Evolutionary conservation across 2,329 filamentous ascomycete genomes (phyloP).

Genomic region (Fusarium compactum): DNA sequence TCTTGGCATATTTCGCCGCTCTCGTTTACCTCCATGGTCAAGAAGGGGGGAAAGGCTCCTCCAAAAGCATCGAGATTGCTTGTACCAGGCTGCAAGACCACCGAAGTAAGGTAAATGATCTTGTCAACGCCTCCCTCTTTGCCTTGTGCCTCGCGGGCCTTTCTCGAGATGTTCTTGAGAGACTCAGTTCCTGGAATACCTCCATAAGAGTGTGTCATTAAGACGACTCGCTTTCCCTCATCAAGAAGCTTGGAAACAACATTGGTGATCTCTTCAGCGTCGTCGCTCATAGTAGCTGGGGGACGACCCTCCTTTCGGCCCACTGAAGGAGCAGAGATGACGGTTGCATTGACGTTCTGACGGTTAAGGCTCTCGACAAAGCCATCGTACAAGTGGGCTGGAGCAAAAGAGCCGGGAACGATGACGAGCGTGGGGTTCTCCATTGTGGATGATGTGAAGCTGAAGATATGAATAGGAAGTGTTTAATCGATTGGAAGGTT

Average conservation of each 20-base stretch:
- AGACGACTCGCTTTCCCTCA: not conserved
- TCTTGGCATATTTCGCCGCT: fast-evolving
- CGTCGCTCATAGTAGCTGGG: constrained; percentile 27
- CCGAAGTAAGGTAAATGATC: constrained; percentile 20
- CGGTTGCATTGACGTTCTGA: not conserved
- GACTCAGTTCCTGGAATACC: constrained; percentile 26
- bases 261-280: constrained; percentile 7
- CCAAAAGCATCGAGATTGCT: constrained; percentile 20
- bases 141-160: not conserved
- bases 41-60: not conserved
- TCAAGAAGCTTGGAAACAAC: constrained; percentile 16
- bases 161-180: constrained; percentile 12
- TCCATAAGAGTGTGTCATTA: constrained; percentile 31
- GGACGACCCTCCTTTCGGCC: constrained; percentile 1
- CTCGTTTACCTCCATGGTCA: not conserved
- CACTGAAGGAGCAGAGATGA: constrained; percentile 21
- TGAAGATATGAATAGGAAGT: not conserved
- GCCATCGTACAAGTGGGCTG: constrained; percentile 7
- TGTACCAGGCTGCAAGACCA: constrained; percentile 10
- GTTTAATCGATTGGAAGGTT: fast-evolving
- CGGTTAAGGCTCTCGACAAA: constrained; percentile 8
- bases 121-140: constrained; percentile 20
- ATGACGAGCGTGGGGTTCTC: not conserved
- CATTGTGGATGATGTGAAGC: not conserved
- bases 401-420: constrained; percentile 24